These are phyloP conservation scores for Erodium texanum DNA, from an alignment of 441 rosid genomes.

Conservation along the genomic window DNA sequence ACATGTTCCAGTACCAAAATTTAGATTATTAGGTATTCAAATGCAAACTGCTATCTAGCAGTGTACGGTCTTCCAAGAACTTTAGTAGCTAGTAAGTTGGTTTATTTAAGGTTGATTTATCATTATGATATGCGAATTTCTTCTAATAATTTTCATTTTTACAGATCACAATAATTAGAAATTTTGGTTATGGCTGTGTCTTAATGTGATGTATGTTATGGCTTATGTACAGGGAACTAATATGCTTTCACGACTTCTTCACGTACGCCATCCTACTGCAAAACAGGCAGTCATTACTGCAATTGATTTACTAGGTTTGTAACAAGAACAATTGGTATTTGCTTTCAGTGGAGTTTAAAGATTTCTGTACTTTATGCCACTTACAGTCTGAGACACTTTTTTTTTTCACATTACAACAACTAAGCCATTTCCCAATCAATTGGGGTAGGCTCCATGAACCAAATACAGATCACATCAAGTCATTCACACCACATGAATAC, in stretches of 20 bases:
- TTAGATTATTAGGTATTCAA: background rate
- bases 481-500: no score
- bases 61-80: background rate
- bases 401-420: background rate
- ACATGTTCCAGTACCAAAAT: background rate
- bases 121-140: no score
- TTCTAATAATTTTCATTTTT: background rate
- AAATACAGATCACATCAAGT: no score
- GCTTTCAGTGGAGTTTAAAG: no score
- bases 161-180: background rate
- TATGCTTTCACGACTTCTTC: conserved; percentile 98
- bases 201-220: conserved; percentile 7
- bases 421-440: no score
- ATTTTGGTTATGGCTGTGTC: background rate
- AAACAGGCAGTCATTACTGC: conserved; percentile 99
- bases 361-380: background rate
- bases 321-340: background rate
- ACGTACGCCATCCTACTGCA: conserved; percentile 87
- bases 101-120: background rate
- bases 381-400: background rate
- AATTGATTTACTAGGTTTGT: conserved; percentile 89
- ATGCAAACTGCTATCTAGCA: background rate
- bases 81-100: background rate
- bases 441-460: no score
- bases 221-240: conserved; percentile 80